A percentile compares a stretch with the other conserved stretches of the same genome.
Conservation (phyloP, 495 filamentous ascomycete species). For the Annulohypoxylon bovei region DNA sequence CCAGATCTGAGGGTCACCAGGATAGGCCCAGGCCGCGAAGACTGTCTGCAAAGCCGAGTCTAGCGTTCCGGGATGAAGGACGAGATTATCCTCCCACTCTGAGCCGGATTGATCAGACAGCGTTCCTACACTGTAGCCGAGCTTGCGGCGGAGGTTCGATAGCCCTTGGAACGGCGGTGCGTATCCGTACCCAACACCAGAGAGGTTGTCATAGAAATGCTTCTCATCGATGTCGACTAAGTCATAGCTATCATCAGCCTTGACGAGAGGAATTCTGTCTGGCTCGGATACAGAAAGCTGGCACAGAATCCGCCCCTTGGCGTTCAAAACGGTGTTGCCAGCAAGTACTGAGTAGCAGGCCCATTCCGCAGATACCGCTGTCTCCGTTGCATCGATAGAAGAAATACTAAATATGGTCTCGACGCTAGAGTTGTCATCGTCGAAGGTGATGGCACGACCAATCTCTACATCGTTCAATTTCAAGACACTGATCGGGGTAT, state of each 20-base stretch:
- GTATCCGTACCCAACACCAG: not conserved
- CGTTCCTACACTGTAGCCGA: not conserved
- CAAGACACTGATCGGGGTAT: not conserved
- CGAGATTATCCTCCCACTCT: not conserved
- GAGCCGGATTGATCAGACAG: not conserved
- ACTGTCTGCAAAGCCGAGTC: conserved; percentile 1
- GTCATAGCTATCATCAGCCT: not conserved
- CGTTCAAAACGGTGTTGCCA: not conserved
- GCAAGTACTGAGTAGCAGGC: not conserved
- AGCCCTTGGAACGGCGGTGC: not conserved
- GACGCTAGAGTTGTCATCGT: not conserved
- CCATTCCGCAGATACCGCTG: conserved; percentile 1
- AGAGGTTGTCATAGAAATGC: not conserved
- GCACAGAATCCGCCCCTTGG: not conserved
- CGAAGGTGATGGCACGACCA: not conserved
- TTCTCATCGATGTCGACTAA: not conserved
- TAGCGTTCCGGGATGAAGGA: not conserved
- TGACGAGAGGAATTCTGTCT: not conserved
- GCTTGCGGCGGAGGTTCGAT: not conserved
- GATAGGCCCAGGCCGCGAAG: not conserved
- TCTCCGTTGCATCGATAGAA: not conserved
- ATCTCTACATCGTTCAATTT: not conserved
- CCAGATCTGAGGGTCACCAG: not conserved
- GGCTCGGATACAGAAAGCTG: not conserved
- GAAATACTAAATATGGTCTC: not conserved